Evolutionary conservation across 2,329 filamentous ascomycete species (phyloP).

Genomic region (Penicillium sp.): DNA sequence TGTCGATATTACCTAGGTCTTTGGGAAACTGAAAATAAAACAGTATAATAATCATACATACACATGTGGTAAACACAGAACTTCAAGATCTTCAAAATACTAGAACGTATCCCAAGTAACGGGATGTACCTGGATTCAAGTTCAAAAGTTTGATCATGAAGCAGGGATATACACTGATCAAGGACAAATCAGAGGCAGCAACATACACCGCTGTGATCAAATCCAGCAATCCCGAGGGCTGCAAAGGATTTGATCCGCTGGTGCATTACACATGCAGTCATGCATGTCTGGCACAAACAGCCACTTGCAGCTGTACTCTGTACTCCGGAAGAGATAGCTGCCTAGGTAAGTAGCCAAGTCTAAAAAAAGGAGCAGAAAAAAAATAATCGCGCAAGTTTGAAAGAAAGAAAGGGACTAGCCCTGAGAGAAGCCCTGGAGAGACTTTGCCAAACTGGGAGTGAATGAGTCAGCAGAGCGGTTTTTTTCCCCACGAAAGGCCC

Average conservation of each 20-base stretch:
- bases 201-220: slow-evolving; percentile 13
- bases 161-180: not conserved
- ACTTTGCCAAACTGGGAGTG: not conserved
- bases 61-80: no score
- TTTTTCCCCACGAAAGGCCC: slow-evolving; percentile 4
- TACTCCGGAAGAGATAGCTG: not conserved
- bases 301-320: not conserved
- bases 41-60: no score
- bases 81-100: no score
- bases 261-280: not conserved
- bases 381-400: slow-evolving; percentile 1
- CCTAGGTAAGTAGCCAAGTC: not conserved
- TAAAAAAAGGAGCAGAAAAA: not conserved
- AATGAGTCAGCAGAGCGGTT: slow-evolving; percentile 1
- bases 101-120: no score
- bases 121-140: not conserved
- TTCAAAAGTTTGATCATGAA: not conserved
- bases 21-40: no score
- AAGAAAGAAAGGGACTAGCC: not conserved
- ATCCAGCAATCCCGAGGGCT: slow-evolving; percentile 5
- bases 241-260: not conserved
- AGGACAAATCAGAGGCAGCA: not conserved
- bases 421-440: not conserved
- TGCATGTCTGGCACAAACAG: not conserved
- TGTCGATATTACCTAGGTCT: no score